Evolutionary conservation across 2,329 filamentous ascomycete genomes (phyloP), one percentile per base, ranked within the genome.

Genomic region (Aspergillus floridensis): DNA sequence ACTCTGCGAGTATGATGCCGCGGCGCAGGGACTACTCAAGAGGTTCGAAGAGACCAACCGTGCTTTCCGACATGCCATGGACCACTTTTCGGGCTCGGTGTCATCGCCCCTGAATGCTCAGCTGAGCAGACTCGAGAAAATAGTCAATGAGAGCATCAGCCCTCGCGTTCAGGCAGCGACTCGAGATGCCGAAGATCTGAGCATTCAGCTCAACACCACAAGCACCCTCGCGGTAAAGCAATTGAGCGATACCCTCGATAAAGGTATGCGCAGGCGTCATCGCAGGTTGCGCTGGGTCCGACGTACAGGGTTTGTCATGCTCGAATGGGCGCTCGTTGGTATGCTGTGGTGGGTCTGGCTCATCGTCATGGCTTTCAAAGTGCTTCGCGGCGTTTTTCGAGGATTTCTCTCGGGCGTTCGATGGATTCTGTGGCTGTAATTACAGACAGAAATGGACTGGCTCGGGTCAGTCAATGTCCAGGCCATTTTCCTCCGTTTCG

Each of bases 321-420:
- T 97, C 16, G 93, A 98, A 79, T 97, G 92, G 92, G 79, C 86
- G 53, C 82, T 98, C 19, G 86, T 98, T 44, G 90, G 90, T 4
- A 85, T 96, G 66, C 91, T 98, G 87, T 97, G 95, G 92, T 92
- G 89, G 76, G 88, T 96, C 16, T 98, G 93, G 92, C 86, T 96
- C 60, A 80, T 96, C 35, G 93, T 97, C 24, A 90, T 92, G 73
- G 80, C 93, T 24, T 80, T 89, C 54, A 85, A 91, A 60, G 74
- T 90, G 14, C 77, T 90, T 38, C 79, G 87, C 60, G 86, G 87
- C 11, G 66, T 89, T 1, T 83, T 88, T 49, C 83, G 83, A 49
- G 87, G 86, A 2, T 70, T 85, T 0, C 78, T 86, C 53, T 77
- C 80, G 11, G 82, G 84, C 10, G 80, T 90, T n/a, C 82, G 83